Evolutionary conservation across 495 filamentous ascomycete genomes (phyloP).

Genomic region (Cladorrhinum samala): DNA sequence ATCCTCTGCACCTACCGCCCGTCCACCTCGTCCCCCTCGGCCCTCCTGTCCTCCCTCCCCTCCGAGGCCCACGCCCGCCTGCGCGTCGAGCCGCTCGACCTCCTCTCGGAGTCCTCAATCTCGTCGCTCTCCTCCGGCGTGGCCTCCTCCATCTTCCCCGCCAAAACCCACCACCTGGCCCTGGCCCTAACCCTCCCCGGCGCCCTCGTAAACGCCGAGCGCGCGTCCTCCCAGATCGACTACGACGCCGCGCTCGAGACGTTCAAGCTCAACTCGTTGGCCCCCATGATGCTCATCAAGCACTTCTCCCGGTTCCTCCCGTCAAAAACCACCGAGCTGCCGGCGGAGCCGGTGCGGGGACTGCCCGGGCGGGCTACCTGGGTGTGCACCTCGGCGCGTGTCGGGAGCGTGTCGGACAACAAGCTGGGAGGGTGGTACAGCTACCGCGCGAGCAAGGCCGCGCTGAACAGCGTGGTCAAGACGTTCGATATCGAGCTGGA

Average conservation of each 20-base stretch:
- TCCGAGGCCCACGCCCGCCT: constrained; percentile 15
- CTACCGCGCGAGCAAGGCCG: constrained; percentile 69
- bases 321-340: constrained; percentile 29
- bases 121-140: constrained; percentile 32
- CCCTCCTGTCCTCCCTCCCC: background rate
- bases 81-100: constrained; percentile 24
- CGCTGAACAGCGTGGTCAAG: constrained; percentile 62
- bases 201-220: constrained; percentile 63
- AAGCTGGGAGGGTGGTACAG: constrained; percentile 65
- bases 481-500: constrained; percentile 65
- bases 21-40: constrained; percentile 24
- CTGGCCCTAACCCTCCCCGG: constrained; percentile 68
- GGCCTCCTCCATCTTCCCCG: constrained; percentile 43
- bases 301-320: constrained; percentile 65
- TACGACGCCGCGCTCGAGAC: constrained; percentile 50
- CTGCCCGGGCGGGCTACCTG: constrained; percentile 49
- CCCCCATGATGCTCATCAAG: constrained; percentile 69
- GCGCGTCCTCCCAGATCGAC: constrained; percentile 58
- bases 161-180: constrained; percentile 49
- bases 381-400: constrained; percentile 67
- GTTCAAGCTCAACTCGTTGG: constrained; percentile 64
- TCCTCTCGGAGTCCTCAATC: constrained; percentile 46
- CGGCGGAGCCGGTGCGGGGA: constrained; percentile 1
- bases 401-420: constrained; percentile 70
- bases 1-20: constrained; percentile 66